Base-by-base conservation (phyloP, 176 grass and related monocot genomes). In the Rhynchospora tenuis region DNA sequence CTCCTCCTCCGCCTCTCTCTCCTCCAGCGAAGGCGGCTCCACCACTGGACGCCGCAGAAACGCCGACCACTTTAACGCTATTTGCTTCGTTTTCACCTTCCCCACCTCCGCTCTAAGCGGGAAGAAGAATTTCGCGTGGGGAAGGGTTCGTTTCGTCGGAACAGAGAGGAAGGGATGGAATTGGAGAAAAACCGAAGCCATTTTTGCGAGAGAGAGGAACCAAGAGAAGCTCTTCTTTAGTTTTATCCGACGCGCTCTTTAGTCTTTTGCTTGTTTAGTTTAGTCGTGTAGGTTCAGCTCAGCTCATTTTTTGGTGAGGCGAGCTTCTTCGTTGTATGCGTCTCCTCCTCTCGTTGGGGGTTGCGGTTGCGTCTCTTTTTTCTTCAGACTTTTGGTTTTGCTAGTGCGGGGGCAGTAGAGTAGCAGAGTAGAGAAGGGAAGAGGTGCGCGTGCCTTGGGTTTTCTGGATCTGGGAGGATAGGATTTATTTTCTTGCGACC, bases 31-130 rank as follows among this genome's bases (percentile, higher is more conserved):
- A 15, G 83, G 76, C n/a, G 85, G 72, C 7, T 63, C 75, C 51
- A 81, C 80, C 11, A 80, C 69, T 45, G 94, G 94, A 29, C 94
- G 90, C 31, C 92, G 85, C 81, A 97, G 83, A 47, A 94, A 78
- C 31, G 85, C 81, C 51, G 88, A 73, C 31, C 86, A 88, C 43
- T 90, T 88, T 81, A 87, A 50, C 43, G 73, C 62, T 12, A 80
- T 89, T 77, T 81, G 78, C 9, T 80, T 83, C 2, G 61, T 87
- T 71, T 73, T 86, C 22, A 85, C 85, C 87, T 81, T 85, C 60
- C 84, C 88, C 11, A 60, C 68, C 43, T 82, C 67, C n/a, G 80
- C 73, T 77, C 92, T 84, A 28, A 54, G 46, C 27, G 74, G 88
- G 38, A 14, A 81, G 14, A 79, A 81, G 54, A 73, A 82, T 27